Evolutionary conservation across 345 rosid genomes (phyloP).

Genomic region (Euphorbia peplus): DNA sequence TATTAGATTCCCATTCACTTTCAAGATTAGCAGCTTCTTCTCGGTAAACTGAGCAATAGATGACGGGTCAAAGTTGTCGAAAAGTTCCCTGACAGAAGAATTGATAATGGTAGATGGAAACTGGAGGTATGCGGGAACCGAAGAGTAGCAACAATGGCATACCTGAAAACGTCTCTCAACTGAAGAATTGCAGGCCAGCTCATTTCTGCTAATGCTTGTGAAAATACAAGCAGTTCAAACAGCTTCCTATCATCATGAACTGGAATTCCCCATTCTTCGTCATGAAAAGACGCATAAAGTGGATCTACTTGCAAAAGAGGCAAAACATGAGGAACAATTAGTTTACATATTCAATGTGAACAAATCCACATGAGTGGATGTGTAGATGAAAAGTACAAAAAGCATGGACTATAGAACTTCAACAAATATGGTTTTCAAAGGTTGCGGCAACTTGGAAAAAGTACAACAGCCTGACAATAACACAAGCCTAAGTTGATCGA

Average conservation of each 20-base stretch:
- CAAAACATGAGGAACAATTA: not conserved
- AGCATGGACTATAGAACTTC: not conserved
- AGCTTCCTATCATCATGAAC: slow-evolving; percentile 70
- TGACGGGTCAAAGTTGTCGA: slow-evolving; percentile 62
- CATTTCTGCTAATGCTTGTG: slow-evolving; percentile 93
- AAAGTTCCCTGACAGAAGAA: slow-evolving; percentile 55
- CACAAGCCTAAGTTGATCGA: too few species aligned
- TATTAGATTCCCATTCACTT: slow-evolving; percentile 54
- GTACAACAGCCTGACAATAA: not conserved
- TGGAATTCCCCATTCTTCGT: slow-evolving; percentile 83
- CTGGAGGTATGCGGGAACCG: too few species aligned
- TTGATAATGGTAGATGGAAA: not conserved
- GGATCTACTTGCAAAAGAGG: slow-evolving; percentile 38
- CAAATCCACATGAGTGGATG: slow-evolving; percentile 54
- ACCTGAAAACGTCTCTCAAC: slow-evolving; percentile 70
- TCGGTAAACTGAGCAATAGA: slow-evolving; percentile 62
- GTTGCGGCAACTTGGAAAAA: slow-evolving; percentile 1
- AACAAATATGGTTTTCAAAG: not conserved
- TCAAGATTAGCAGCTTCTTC: slow-evolving; percentile 63
- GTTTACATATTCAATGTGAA: slow-evolving; percentile 35
- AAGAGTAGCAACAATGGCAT: slow-evolving; percentile 9
- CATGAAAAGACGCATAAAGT: slow-evolving; percentile 65
- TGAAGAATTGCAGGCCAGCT: slow-evolving; percentile 81
- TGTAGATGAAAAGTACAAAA: slow-evolving; percentile 15
- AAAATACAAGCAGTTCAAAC: slow-evolving; percentile 79